phyloP scores from a whole-genome alignment of 345 rosid species.

The Streptanthus diversifolius region DNA sequence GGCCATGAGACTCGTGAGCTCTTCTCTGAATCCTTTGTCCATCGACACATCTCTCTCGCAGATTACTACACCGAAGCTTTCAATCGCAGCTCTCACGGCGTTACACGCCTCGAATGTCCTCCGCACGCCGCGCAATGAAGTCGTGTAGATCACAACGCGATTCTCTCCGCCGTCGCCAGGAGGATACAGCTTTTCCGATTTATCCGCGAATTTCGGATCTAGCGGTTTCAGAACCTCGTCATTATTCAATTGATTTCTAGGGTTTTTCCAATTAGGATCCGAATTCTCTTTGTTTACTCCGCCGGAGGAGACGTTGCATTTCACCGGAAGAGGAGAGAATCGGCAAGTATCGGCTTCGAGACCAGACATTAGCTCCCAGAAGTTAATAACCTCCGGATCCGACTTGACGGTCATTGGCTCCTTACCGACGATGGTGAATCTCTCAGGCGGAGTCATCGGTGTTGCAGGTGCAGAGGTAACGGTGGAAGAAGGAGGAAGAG shows the following conservation, averaged over 20 bases:
- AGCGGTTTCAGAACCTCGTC: conserved; percentile 9
- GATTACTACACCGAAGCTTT: conserved; percentile 47
- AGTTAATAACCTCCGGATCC: conserved; percentile 65
- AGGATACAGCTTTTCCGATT: conserved; percentile 39
- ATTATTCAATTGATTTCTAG: neutral
- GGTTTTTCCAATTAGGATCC: conserved; percentile 40
- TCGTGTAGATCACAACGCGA: conserved; percentile 64
- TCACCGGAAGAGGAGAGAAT: conserved; percentile 42
- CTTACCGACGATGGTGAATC: conserved; percentile 45
- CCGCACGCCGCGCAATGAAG: conserved; percentile 73
- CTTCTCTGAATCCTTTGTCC: conserved; percentile 72
- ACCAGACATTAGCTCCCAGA: conserved; percentile 91
- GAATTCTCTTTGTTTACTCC: conserved; percentile 49
- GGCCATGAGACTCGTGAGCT: conserved; percentile 45
- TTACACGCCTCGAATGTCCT: conserved; percentile 84
- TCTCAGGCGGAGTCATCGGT: conserved; percentile 60
- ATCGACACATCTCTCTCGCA: conserved; percentile 80
- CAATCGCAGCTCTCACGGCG: conserved; percentile 55
- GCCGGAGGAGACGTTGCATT: neutral
- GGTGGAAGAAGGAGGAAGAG: neutral
- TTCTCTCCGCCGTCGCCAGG: conserved; percentile 43
- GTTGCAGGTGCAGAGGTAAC: conserved; percentile 29
- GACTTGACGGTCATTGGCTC: conserved; percentile 36
- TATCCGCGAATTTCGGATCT: conserved; percentile 23
- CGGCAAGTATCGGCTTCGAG: conserved; percentile 69